These are phyloP conservation scores for Ogataea philodendri DNA, from an alignment of 805 yeast species.

Conservation along the genomic window DNA sequence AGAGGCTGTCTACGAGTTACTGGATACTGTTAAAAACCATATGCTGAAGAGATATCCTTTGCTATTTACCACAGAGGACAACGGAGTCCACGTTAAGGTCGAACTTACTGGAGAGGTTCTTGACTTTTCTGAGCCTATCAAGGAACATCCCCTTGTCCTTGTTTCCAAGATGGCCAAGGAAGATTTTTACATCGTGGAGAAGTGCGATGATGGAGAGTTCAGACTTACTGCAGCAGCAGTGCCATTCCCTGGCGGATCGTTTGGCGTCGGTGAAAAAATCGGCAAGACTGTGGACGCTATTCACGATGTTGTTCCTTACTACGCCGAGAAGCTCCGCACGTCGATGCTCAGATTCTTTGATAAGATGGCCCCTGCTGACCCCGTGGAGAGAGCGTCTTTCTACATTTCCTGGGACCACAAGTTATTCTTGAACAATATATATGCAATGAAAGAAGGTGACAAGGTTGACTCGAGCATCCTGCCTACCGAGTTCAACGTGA, in stretches of 20 bases:
- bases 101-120: slow-evolving; percentile 60
- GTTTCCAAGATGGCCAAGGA: slow-evolving; percentile 72
- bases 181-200: slow-evolving; percentile 64
- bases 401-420: slow-evolving; percentile 73
- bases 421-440: slow-evolving; percentile 53
- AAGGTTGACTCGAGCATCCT: slow-evolving; percentile 42
- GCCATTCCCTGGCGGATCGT: slow-evolving; percentile 77
- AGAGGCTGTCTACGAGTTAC: slow-evolving; percentile 59
- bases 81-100: slow-evolving; percentile 55
- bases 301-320: slow-evolving; percentile 69
- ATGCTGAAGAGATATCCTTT: slow-evolving; percentile 62
- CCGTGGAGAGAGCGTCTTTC: slow-evolving; percentile 76
- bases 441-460: slow-evolving; percentile 46
- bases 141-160: slow-evolving; percentile 60
- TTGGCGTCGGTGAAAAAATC: slow-evolving; percentile 57
- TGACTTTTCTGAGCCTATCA: slow-evolving; percentile 58
- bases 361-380: slow-evolving; percentile 55
- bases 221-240: slow-evolving; percentile 72
- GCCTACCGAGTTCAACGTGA: slow-evolving; percentile 57
- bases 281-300: slow-evolving; percentile 63
- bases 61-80: slow-evolving; percentile 48
- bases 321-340: slow-evolving; percentile 57
- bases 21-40: slow-evolving; percentile 61
- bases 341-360: slow-evolving; percentile 76
- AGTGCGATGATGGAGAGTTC: slow-evolving; percentile 54